Conservation (phyloP, 2,329 filamentous ascomycete genomes). For the Xylaria sp. region DNA sequence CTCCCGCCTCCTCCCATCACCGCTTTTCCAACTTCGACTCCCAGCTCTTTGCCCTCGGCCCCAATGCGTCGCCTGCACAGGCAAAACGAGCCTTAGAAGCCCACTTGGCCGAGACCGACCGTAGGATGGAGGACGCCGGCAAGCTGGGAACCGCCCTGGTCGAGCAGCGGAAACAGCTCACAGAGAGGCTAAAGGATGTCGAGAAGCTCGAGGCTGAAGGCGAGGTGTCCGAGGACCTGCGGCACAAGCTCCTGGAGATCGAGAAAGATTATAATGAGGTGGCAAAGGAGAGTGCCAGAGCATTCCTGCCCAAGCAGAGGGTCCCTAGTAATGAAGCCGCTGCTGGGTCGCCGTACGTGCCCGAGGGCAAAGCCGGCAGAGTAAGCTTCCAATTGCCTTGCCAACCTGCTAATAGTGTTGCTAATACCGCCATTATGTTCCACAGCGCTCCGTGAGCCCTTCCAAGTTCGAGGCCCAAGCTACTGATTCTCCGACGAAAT, state of each 20-base stretch:
- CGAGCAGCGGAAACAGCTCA: slow-evolving; percentile 81
- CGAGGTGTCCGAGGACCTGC: slow-evolving; percentile 81
- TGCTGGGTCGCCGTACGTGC: slow-evolving; percentile 55
- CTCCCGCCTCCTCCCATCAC: slow-evolving; percentile 53
- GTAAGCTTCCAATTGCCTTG: slow-evolving; percentile 43
- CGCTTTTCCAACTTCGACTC: slow-evolving; percentile 84
- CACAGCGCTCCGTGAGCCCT: slow-evolving; percentile 69
- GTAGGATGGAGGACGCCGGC: slow-evolving; percentile 87
- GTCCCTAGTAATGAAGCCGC: slow-evolving; percentile 69
- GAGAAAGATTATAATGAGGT: slow-evolving; percentile 96
- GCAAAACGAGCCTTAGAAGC: slow-evolving; percentile 87
- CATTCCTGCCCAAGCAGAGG: slow-evolving; percentile 83
- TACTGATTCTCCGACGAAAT: slow-evolving; percentile 84
- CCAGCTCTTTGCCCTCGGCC: slow-evolving; percentile 75
- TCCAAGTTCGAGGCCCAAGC: slow-evolving; percentile 84
- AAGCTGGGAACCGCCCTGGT: slow-evolving; percentile 82
- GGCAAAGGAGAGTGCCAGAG: slow-evolving; percentile 83
- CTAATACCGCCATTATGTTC: slow-evolving; percentile 11
- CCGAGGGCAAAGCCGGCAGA: slow-evolving; percentile 54
- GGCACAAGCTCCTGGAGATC: slow-evolving; percentile 79
- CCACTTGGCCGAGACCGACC: slow-evolving; percentile 89
- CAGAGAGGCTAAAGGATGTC: slow-evolving; percentile 81
- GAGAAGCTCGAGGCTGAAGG: slow-evolving; percentile 75
- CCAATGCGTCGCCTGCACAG: slow-evolving; percentile 78
- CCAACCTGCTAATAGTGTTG: slow-evolving; percentile 10